Evolutionary conservation across 306 rosid species (phyloP).

Genomic region (Dryas drummondii): DNA sequence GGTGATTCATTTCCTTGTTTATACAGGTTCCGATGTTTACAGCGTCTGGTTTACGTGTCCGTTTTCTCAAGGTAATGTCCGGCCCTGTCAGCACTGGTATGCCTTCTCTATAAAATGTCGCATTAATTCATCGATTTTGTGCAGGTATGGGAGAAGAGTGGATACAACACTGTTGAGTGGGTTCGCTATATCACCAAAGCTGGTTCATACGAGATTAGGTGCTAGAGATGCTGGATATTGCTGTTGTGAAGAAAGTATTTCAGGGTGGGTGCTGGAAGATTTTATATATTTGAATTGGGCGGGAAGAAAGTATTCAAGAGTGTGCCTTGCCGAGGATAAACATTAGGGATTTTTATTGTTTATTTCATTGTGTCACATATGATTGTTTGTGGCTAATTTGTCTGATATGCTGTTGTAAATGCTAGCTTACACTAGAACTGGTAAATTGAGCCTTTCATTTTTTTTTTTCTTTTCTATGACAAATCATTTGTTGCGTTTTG

Average conservation of each 20-base stretch:
- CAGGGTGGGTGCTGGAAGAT: constrained; percentile 23
- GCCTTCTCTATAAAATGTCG: neutral
- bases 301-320: constrained; percentile 10
- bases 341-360: constrained; percentile 3
- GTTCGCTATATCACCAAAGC: constrained; percentile 97
- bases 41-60: constrained; percentile 94
- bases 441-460: neutral
- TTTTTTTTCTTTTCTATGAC: neutral
- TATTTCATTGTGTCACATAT: constrained; percentile 13
- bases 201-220: constrained; percentile 91
- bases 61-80: constrained; percentile 79
- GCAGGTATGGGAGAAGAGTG: constrained; percentile 99
- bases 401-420: constrained; percentile 28
- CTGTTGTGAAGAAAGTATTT: constrained; percentile 8
- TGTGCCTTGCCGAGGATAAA: neutral
- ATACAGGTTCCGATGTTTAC: constrained; percentile 92
- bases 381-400: constrained; percentile 12
- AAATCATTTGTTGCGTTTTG: constrained; percentile 5
- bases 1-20: constrained; percentile 2
- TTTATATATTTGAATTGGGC: constrained; percentile 18
- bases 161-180: constrained; percentile 99
- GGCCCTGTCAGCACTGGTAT: neutral
- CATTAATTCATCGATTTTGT: constrained; percentile 17
- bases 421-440: constrained; percentile 21
- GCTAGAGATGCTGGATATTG: constrained; percentile 45